Evolutionary conservation across 148 eudicot species (phyloP).

Genomic region (Spergularia marina): DNA sequence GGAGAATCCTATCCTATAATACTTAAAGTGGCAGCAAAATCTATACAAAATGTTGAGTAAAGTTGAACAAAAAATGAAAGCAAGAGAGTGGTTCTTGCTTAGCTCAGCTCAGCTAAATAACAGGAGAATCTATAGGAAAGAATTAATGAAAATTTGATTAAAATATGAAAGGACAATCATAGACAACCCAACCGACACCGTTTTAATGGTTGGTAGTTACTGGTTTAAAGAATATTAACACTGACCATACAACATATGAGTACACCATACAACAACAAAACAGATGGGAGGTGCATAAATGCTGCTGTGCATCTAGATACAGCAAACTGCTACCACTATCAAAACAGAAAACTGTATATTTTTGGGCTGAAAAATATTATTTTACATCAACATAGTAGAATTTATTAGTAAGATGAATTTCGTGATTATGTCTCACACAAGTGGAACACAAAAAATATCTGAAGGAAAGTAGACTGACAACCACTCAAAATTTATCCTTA

Average conservation of each 20-base stretch:
- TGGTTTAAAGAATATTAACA: slow-evolving; percentile 17
- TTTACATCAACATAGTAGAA: no score
- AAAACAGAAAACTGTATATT: slow-evolving; percentile 7
- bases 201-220: slow-evolving; percentile 29
- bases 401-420: neutral
- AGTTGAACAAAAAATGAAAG: slow-evolving; percentile 6
- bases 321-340: slow-evolving; percentile 30
- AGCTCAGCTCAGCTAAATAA: slow-evolving; percentile 18
- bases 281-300: slow-evolving; percentile 25
- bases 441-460: slow-evolving; percentile 1
- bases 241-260: slow-evolving; percentile 4
- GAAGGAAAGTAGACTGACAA: neutral
- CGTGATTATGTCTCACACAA: slow-evolving; percentile 18
- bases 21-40: slow-evolving; percentile 25
- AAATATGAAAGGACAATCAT: slow-evolving; percentile 19
- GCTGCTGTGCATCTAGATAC: slow-evolving; percentile 32
- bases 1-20: slow-evolving; percentile 20
- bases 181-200: slow-evolving; percentile 28
- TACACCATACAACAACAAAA: slow-evolving; percentile 29
- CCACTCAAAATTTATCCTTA: slow-evolving; percentile 7
- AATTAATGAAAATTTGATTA: slow-evolving; percentile 8
- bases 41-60: slow-evolving; percentile 29
- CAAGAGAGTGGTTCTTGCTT: slow-evolving; percentile 10
- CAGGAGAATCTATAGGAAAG: neutral
- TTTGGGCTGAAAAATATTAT: no score